Evolutionary conservation across 2,329 filamentous ascomycete genomes (phyloP).

Genomic region (Aspergillus awamori): DNA sequence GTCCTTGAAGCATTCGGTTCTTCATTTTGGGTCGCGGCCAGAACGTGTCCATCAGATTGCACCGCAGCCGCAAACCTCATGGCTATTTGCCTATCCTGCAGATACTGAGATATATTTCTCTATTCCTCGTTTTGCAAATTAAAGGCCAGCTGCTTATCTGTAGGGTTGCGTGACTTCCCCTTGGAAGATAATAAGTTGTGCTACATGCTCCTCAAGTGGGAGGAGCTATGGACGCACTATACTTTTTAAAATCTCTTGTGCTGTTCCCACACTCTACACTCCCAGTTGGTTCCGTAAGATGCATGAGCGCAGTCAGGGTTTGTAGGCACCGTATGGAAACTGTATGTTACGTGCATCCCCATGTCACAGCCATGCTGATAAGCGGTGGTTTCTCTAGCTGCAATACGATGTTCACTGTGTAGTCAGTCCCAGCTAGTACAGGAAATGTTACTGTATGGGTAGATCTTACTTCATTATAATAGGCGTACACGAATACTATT

Average conservation of each 20-base stretch:
- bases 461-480: too few relatives aligned
- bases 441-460: neutral
- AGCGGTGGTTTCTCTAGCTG: neutral
- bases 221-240: too few relatives aligned
- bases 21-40: conserved; percentile 15
- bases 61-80: conserved; percentile 28
- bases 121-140: conserved; percentile 2
- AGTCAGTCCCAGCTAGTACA: neutral
- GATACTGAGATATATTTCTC: conserved; percentile 7
- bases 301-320: neutral
- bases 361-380: neutral
- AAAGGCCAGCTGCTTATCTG: neutral
- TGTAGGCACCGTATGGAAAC: neutral
- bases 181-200: neutral
- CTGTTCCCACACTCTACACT: neutral
- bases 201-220: too few relatives aligned
- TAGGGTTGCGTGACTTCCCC: neutral
- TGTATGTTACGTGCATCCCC: neutral
- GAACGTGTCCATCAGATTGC: conserved; percentile 18
- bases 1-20: conserved; percentile 14
- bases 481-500: too few relatives aligned
- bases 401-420: neutral
- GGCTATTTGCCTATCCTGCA: conserved; percentile 26
- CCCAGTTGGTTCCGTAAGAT: neutral
- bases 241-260: too few relatives aligned